phyloP scores from a whole-genome alignment of 2,329 filamentous ascomycete species.

The Aspergillus carbonarius region DNA sequence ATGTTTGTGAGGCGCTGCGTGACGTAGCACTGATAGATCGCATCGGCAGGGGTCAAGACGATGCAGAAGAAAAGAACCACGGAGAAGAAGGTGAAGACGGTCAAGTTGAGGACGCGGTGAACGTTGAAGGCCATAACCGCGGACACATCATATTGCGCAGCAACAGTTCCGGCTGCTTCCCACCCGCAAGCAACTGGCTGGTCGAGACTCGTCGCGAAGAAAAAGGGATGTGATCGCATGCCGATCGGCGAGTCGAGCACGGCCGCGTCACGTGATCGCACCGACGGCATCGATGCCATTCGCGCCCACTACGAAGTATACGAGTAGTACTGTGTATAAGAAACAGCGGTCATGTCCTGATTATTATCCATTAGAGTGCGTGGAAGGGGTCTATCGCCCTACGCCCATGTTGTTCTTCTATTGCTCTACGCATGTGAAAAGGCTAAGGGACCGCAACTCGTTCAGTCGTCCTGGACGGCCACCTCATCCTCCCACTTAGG shows the following conservation, averaged over 20 bases:
- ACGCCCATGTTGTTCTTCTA: not conserved
- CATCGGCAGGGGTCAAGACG: conserved; percentile 75
- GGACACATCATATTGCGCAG: conserved; percentile 23
- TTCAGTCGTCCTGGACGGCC: conserved; percentile 36
- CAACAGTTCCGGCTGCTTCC: conserved; percentile 6
- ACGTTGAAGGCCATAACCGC: conserved; percentile 45
- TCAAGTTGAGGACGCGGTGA: conserved; percentile 78
- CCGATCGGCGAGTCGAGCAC: not conserved
- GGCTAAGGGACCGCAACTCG: not conserved
- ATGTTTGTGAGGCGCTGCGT: conserved; percentile 73
- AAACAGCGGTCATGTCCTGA: too few species aligned
- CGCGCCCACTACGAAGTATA: not conserved
- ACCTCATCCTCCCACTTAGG: conserved; percentile 37
- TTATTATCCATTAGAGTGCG: not conserved
- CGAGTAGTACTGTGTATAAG: too few species aligned
- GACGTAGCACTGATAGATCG: conserved; percentile 72
- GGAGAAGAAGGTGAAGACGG: conserved; percentile 73
- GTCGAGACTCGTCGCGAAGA: not conserved
- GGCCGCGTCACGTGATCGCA: not conserved
- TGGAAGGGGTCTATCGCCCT: not conserved
- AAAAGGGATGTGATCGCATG: not conserved
- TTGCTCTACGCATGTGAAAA: conserved; percentile 4
- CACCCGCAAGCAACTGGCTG: not conserved
- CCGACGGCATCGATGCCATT: too few species aligned
- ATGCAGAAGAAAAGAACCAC: conserved; percentile 71